phyloP scores from a whole-genome alignment of 345 rosid genomes.

The Camelina neglecta region DNA sequence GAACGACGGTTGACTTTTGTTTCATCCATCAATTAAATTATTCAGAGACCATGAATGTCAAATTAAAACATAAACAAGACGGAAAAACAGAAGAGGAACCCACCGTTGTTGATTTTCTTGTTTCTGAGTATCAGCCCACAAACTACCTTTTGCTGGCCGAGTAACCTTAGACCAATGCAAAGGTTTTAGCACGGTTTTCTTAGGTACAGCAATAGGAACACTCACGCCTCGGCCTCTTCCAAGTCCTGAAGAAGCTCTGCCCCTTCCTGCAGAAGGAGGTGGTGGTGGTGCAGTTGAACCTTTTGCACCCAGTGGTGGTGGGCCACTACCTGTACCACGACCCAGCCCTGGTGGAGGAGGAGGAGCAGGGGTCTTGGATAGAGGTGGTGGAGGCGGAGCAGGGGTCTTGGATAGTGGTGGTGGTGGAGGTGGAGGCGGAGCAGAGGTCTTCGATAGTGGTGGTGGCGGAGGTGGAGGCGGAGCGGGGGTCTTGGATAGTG shows the following conservation, averaged over 20 bases:
- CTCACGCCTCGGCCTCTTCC: constrained; percentile 65
- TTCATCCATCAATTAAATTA: not conserved
- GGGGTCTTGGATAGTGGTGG: constrained; percentile 41
- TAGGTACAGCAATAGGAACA: constrained; percentile 60
- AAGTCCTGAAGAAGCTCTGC: constrained; percentile 53
- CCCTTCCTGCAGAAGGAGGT: constrained; percentile 71
- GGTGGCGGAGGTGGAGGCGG: constrained; percentile 76
- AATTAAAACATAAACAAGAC: constrained; percentile 27
- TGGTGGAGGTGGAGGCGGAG: constrained; percentile 45
- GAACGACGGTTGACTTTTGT: not conserved
- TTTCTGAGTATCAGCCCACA: constrained; percentile 94
- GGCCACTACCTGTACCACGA: constrained; percentile 45
- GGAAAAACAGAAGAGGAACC: constrained; percentile 32
- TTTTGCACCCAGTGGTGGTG: constrained; percentile 60
- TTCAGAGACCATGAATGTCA: constrained; percentile 1
- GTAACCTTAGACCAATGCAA: constrained; percentile 98
- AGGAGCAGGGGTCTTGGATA: constrained; percentile 60
- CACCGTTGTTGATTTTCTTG: constrained; percentile 86
- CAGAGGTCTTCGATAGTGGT: constrained; percentile 38
- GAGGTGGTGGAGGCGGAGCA: constrained; percentile 58
- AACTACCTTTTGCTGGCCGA: constrained; percentile 87
- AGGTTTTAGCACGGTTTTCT: constrained; percentile 76
- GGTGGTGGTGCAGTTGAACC: constrained; percentile 69
- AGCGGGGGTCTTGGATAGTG: constrained; percentile 59
- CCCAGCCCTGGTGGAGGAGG: constrained; percentile 67